These are phyloP conservation scores for Scheffersomyces coipomensis DNA, from an alignment of 805 yeast genomes.

Conservation along the genomic window DNA sequence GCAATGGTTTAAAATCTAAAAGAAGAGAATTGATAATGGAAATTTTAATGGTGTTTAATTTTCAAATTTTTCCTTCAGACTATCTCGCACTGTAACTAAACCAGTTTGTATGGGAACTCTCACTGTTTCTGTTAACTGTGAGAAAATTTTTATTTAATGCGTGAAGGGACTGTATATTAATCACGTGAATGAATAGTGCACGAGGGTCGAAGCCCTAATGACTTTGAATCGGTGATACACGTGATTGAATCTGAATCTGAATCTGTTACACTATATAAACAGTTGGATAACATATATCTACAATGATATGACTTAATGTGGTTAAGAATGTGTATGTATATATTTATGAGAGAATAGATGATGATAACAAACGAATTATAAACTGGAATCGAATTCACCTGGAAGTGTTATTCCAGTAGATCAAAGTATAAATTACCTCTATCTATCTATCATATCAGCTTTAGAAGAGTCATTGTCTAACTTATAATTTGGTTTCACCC, in stretches of 20 bases:
- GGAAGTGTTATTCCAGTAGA: no score
- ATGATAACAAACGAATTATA: no score
- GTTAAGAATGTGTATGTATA: no score
- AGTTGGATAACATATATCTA: no score
- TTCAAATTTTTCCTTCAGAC: constrained; percentile 1
- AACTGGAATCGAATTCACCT: no score
- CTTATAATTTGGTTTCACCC: constrained; percentile 17
- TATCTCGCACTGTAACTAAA: background rate
- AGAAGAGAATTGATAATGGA: constrained; percentile 8
- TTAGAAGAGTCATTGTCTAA: no score
- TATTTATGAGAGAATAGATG: background rate
- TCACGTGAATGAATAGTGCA: constrained; percentile 2
- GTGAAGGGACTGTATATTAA: background rate
- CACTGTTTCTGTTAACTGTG: background rate
- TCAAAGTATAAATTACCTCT: no score
- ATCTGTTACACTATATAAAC: no score
- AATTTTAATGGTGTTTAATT: background rate
- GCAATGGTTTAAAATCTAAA: constrained; percentile 11
- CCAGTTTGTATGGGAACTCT: background rate
- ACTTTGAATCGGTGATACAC: no score
- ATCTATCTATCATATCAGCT: no score
- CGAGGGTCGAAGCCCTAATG: constrained; percentile 7
- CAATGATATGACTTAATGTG: no score
- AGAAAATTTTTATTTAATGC: background rate
- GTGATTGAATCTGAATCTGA: no score